Percentiles rank a stretch among this genome's conserved stretches.
phyloP scores from a whole-genome alignment of 495 filamentous ascomycete genomes.

The Chaetomidium leptoderma region DNA sequence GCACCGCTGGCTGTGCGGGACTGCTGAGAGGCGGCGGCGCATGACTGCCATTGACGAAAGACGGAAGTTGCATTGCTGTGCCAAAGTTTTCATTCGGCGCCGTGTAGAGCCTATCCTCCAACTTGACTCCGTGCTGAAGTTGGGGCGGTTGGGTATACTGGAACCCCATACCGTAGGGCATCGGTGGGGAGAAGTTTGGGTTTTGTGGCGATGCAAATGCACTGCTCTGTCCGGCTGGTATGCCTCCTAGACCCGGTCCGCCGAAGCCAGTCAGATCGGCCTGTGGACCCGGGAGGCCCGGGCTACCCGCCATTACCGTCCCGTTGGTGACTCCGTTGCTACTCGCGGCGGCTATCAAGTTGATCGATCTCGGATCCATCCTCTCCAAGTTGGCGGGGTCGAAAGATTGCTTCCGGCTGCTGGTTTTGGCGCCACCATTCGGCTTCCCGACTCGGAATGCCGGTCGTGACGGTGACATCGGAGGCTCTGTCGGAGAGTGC shows the following conservation, averaged over 20 bases:
- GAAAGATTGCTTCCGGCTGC: constrained; percentile 42
- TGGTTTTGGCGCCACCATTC: constrained; percentile 23
- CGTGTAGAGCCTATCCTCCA: constrained; percentile 17
- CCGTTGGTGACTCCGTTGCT: constrained; percentile 20
- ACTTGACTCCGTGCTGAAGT: constrained; percentile 19
- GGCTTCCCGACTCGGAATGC: constrained; percentile 44
- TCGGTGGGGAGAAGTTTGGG: constrained; percentile 11
- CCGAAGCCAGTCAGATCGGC: constrained; percentile 5
- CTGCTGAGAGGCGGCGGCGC: constrained; percentile 5
- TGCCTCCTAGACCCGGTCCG: constrained; percentile 5
- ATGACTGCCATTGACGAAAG: constrained; percentile 15
- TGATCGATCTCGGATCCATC: constrained; percentile 44
- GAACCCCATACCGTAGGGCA: constrained; percentile 21
- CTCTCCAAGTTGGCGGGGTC: constrained; percentile 41
- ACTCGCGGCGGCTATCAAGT: constrained; percentile 27
- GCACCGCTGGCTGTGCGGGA: constrained; percentile 1
- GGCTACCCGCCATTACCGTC: constrained; percentile 10
- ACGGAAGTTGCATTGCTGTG: constrained; percentile 3
- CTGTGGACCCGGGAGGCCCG: constrained; percentile 3
- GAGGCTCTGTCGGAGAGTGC: constrained; percentile 28
- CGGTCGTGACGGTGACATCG: constrained; percentile 33
- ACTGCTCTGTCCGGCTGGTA: constrained; percentile 5
- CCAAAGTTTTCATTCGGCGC: constrained; percentile 4
- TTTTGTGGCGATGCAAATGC: constrained; percentile 3
- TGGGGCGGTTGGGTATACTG: constrained; percentile 18